Percentiles rank a stretch among this genome's conserved stretches.
phyloP scores from a whole-genome alignment of 1,284 basidiomycete species.

The Ustilago lituana region DNA sequence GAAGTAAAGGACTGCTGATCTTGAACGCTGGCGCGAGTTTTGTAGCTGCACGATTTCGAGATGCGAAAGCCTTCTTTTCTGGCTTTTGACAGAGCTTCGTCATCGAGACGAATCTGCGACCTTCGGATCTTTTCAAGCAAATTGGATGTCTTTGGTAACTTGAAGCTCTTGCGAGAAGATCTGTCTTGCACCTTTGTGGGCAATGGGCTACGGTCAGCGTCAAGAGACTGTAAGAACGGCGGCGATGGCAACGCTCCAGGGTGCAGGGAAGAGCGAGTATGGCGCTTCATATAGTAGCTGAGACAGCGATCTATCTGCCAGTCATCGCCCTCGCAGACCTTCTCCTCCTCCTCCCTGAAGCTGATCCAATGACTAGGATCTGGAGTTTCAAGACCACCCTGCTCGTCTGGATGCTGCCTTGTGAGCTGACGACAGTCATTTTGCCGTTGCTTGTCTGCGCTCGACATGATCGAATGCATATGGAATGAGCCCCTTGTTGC shows the following conservation, averaged over 20 bases:
- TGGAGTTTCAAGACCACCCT: neutral
- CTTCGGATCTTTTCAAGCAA: slow-evolving; percentile 24
- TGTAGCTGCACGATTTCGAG: neutral
- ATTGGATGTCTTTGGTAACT: slow-evolving; percentile 18
- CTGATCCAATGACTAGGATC: neutral
- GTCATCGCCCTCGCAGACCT: slow-evolving; percentile 16
- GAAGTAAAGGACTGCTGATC: neutral
- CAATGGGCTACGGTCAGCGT: neutral
- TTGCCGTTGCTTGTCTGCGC: neutral
- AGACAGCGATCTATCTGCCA: slow-evolving; percentile 37
- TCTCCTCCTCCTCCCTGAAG: slow-evolving; percentile 5
- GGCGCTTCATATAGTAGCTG: slow-evolving; percentile 42
- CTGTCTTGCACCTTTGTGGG: neutral
- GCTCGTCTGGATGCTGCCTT: too few species aligned
- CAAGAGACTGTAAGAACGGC: neutral
- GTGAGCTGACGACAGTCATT: too few species aligned
- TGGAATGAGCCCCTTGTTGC: too few species aligned
- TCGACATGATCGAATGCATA: too few species aligned
- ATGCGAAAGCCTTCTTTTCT: neutral
- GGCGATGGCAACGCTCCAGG: neutral
- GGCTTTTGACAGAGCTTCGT: slow-evolving; percentile 21
- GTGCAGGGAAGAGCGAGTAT: neutral
- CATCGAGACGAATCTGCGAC: slow-evolving; percentile 30
- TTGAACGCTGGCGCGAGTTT: neutral
- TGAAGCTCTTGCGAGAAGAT: slow-evolving; percentile 8